Base-by-base conservation (phyloP, 2,329 filamentous ascomycete genomes). In the Juglanconis juglandina region DNA sequence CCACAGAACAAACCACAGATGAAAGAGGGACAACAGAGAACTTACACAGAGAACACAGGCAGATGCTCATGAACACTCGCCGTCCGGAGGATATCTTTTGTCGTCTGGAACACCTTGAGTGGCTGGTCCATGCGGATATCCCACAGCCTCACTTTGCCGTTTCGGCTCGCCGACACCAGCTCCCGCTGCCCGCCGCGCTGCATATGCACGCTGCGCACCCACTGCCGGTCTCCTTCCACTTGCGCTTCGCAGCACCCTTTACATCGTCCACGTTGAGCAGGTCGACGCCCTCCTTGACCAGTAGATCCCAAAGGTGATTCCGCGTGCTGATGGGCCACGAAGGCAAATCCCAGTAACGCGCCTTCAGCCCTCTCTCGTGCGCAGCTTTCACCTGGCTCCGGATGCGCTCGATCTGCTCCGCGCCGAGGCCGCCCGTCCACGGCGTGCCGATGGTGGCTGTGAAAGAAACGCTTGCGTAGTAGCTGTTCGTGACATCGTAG, bases 121-220 rank as follows among this genome's bases (percentile, higher is more conserved):
- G 90, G 87, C 66, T 83, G 82, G 65, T 95, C 90, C 86, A 92
- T 91, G 53, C 95, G 86, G 54, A 99, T 92, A 73, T 99, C 95
- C 95, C 95, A 99, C 14, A 99, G 81, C 72, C 91, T 93, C 65
- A 99, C 90, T 71, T 95, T 95, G 63, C 95, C 95, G 69, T 96
- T 95, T 51, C 92, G 86, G 71, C 92, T 96, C 24, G 92, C 95
- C 48, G 89, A 94, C 56, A 99, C 81, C 47, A 99, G 83, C 74
- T 99, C 95, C 61, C 95, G 84, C 74, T 96, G 87, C 2, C 95
- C 95, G 63, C 95, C 95, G 48, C 95, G 90, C 75, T 99, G 95
- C 86, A 99, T 92, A 72, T 98, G 95, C 13, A 96, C 92, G 66
- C 91, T 95, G 68, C 92, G 93, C 73, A 99, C 88, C 95, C 95